Evolutionary conservation across 306 rosid genomes (phyloP), one percentile per base, ranked within the genome.

Genomic region (Lathyrus sativus): DNA sequence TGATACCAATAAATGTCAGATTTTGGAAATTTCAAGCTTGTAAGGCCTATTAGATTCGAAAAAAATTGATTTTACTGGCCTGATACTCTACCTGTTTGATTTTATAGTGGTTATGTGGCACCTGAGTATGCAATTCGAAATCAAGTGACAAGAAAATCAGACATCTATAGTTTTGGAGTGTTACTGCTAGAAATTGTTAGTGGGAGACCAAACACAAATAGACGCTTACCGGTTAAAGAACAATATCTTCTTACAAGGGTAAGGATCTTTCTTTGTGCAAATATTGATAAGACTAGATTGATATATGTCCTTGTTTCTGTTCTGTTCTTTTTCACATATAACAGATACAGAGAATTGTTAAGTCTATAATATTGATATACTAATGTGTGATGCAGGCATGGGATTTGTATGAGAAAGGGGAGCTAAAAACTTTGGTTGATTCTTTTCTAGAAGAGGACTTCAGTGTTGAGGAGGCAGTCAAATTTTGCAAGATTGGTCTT

Each of bases 91-190:
- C 15, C n/a, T 41, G 11, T 83, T 41, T 74, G 74, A 55, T 67
- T 71, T 11, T 84, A 62, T 22, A 91, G 97, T 73, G 97, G 97
- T 51, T 91, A 91, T 74, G 12, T 91, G 59, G 97, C 97, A 14
- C 97, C 97, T 39, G 97, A 91, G 59, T 91, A 87, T 56, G 96
- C 95, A 13, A 82, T 91, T 65, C 83, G 88, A 77, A 86, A 84
- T 70, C 96, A 85, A 78, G 96, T 89, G 73, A 91, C 97, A 19
- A 87, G 90, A 82, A 89, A 86, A 82, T 78, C 96, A 12, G 96
- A 89, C 75, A 64, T 85, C 29, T 91, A 91, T 59, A 87, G 97
- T 78, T 91, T 91, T 77, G 97, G 97, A 60, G 86, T 91, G 89
- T 35, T 35, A 35, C 39, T 35, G 39, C 6, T 35, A 35, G 39